phyloP scores from a whole-genome alignment of 139 green algal species.

The Nannochloris sp. region DNA sequence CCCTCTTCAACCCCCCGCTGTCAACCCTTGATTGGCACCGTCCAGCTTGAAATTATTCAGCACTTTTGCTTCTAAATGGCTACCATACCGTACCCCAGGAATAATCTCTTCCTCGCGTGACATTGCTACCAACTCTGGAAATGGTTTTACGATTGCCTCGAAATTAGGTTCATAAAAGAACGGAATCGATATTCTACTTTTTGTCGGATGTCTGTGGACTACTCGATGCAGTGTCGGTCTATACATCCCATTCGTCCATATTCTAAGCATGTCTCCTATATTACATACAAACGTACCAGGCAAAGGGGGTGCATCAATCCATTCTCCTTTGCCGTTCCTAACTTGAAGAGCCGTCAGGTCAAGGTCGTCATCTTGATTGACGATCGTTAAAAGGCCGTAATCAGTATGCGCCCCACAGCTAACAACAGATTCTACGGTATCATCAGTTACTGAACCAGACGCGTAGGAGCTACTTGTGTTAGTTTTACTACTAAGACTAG shows the following conservation, averaged over 20 bases:
- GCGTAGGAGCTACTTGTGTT: too few species aligned
- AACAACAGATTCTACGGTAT: too few species aligned
- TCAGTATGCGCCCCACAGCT: slow-evolving; percentile 66
- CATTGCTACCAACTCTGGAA: slow-evolving; percentile 15
- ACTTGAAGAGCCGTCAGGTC: too few species aligned
- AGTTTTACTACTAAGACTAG: too few species aligned
- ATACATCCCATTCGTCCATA: slow-evolving; percentile 44
- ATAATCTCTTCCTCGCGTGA: background rate
- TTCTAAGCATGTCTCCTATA: slow-evolving; percentile 39
- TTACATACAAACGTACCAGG: slow-evolving; percentile 50
- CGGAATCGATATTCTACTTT: slow-evolving; percentile 36
- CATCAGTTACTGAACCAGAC: too few species aligned
- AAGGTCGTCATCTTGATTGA: slow-evolving; percentile 47
- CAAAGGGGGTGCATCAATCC: slow-evolving; percentile 40
- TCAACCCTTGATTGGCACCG: too few species aligned
- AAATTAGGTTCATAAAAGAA: slow-evolving; percentile 66
- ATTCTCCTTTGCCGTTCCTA: slow-evolving; percentile 41
- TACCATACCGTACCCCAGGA: too few species aligned
- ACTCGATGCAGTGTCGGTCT: slow-evolving; percentile 48
- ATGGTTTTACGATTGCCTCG: slow-evolving; percentile 29
- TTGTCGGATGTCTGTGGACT: too few species aligned
- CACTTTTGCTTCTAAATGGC: too few species aligned
- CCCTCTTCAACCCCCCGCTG: too few species aligned
- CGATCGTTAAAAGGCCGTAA: slow-evolving; percentile 59
- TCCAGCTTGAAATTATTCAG: too few species aligned